Conservation (phyloP, 257 asterid genomes). For the Solanum verrucosum region DNA sequence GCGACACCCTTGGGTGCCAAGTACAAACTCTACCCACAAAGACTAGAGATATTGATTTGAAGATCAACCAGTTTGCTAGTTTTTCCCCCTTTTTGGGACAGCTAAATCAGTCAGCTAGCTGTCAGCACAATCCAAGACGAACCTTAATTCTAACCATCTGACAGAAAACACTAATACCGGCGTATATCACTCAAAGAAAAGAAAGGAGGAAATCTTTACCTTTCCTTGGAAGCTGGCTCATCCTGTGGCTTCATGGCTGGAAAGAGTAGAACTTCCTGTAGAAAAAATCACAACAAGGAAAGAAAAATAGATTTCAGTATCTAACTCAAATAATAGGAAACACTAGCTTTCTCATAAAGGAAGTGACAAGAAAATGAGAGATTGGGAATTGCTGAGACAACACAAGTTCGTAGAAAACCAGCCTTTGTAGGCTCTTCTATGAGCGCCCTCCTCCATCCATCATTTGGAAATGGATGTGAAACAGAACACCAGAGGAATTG, state of each 20-base stretch:
- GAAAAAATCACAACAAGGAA: neutral
- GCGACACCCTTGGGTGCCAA: neutral
- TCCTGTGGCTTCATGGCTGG: conserved; percentile 95
- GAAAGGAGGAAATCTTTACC: conserved; percentile 15
- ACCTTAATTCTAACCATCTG: neutral
- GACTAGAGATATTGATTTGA: neutral
- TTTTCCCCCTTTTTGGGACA: neutral
- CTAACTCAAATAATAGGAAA: neutral
- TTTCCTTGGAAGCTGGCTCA: conserved; percentile 49
- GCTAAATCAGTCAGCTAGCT: neutral
- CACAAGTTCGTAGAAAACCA: neutral
- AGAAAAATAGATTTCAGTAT: neutral
- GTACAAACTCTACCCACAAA: neutral
- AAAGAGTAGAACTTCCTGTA: conserved; percentile 79
- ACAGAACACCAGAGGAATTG: neutral
- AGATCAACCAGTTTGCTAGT: neutral
- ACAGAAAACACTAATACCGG: neutral
- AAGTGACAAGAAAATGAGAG: neutral
- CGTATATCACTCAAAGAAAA: neutral
- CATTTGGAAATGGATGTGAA: neutral
- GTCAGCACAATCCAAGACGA: neutral
- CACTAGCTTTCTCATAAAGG: neutral
- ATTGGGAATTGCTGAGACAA: neutral
- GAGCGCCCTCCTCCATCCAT: neutral
- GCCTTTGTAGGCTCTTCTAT: neutral